Evolutionary conservation across 352 stramenopile genomes (phyloP).

Genomic region (Globisporangium abappressorium): DNA sequence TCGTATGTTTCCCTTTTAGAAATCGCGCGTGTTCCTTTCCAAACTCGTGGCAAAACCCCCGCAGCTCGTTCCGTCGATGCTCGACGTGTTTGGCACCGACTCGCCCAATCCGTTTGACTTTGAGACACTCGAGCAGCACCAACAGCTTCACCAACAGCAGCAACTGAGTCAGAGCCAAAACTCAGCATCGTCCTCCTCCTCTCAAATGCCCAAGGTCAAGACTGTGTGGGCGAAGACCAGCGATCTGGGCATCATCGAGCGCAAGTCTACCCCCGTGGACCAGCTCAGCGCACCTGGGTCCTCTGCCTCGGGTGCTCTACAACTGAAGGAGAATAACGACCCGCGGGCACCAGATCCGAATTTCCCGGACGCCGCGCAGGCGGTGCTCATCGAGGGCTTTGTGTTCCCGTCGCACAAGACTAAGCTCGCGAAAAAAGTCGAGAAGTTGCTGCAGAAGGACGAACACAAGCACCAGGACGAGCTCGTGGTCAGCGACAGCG

Average conservation of each 20-base stretch:
- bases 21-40: constrained; percentile 62
- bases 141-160: not conserved
- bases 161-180: not conserved
- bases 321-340: constrained; percentile 45
- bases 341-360: constrained; percentile 32
- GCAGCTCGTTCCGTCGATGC: constrained; percentile 74
- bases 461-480: constrained; percentile 41
- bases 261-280: constrained; percentile 29
- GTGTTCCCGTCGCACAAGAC: constrained; percentile 82
- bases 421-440: constrained; percentile 69
- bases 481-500: constrained; percentile 70
- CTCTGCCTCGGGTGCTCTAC: constrained; percentile 10
- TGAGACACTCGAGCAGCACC: constrained; percentile 20
- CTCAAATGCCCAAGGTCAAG: constrained; percentile 36
- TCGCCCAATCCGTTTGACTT: constrained; percentile 70
- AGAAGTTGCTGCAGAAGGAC: constrained; percentile 36
- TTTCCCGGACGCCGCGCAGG: constrained; percentile 57
- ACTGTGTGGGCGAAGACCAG: constrained; percentile 74
- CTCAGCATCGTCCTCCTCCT: not conserved
- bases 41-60: constrained; percentile 70
- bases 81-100: constrained; percentile 78
- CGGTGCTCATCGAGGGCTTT: constrained; percentile 79
- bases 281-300: constrained; percentile 21
- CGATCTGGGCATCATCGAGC: constrained; percentile 68
- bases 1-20: constrained; percentile 29